Base-by-base conservation (phyloP, 2,329 filamentous ascomycete species). In the Talaromyces sp. region DNA sequence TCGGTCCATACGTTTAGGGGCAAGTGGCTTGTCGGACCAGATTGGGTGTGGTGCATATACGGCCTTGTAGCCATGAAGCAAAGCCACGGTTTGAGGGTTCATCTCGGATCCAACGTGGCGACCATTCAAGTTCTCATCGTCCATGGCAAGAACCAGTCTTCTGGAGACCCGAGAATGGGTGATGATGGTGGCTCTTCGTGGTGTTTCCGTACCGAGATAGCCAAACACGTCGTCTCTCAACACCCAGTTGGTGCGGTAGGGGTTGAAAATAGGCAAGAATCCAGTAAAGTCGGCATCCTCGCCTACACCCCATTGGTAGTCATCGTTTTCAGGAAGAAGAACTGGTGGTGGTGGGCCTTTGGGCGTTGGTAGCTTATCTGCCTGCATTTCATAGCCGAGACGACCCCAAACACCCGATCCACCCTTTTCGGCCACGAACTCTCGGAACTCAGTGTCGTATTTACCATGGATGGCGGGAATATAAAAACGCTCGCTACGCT, bases 231-330 rank as follows among this genome's bases (percentile, higher is more conserved):
- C 72, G 62, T 94, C 89, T 35, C 85, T 84, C 7, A 94, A 87
- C 31, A 66, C 80, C 94, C 94, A 98, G 0, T 87, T 91, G 0
- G 93, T 97, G 67, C 90, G 87, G 39, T 91, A 88, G 0, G 94
- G 93, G 73, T 98, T 90, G 78, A 95, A 97, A 68, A 97, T 88
- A 10, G 94, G 94, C 73, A 93, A 94, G 67, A 97, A 87, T 0
- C 92, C 92, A 73, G 97, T 93, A 70, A 96, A 86, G 75, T 98
- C 94, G 13, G 94, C 93, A 66, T 96, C 90, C 76, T 97, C 94
- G 62, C 87, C 91, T 0, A 95, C 87, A 65, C 90, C 90, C 90
- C 90, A 93, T 73, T 87, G 78, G 74, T 90, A 92, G 66, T 89
- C 80, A 71, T 92, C 90, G n/a, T 85, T 77, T 57, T 83, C 79